Evolutionary conservation across 257 asterid genomes (phyloP).

Genomic region (Solanum paucissectum): DNA sequence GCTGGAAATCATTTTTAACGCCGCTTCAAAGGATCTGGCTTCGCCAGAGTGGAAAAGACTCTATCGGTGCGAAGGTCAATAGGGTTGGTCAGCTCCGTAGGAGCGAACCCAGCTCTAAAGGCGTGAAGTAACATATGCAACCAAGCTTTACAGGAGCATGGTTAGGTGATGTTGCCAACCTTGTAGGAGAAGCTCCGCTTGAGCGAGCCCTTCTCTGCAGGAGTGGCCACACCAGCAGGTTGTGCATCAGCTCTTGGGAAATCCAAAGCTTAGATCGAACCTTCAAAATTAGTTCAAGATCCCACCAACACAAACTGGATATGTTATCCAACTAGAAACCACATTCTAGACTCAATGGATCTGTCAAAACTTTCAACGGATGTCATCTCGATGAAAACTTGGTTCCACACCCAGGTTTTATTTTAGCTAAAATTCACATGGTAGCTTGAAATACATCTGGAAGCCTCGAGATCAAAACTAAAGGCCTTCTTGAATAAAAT

Average conservation of each 20-base stretch:
- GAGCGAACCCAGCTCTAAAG: background rate
- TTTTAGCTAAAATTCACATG: too few species aligned
- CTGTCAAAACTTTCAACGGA: background rate
- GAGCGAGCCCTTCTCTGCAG: background rate
- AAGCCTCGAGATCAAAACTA: background rate
- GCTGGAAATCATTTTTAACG: background rate
- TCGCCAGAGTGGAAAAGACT: background rate
- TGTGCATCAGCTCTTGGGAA: background rate
- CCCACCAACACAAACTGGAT: background rate
- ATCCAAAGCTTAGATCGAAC: background rate
- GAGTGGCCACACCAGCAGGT: background rate
- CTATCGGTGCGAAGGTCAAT: background rate
- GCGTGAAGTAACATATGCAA: fast-evolving
- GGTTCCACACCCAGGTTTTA: background rate
- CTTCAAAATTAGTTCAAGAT: background rate
- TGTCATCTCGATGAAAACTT: background rate
- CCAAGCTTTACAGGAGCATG: background rate
- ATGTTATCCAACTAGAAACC: background rate
- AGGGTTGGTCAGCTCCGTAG: background rate
- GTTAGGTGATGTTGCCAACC: background rate
- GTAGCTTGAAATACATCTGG: background rate
- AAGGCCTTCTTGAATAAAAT: too few species aligned
- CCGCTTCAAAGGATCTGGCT: background rate
- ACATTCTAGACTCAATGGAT: background rate
- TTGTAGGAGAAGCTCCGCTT: background rate